phyloP scores from a whole-genome alignment of 176 grass and related monocot species.

The Panicum miliaceum region DNA sequence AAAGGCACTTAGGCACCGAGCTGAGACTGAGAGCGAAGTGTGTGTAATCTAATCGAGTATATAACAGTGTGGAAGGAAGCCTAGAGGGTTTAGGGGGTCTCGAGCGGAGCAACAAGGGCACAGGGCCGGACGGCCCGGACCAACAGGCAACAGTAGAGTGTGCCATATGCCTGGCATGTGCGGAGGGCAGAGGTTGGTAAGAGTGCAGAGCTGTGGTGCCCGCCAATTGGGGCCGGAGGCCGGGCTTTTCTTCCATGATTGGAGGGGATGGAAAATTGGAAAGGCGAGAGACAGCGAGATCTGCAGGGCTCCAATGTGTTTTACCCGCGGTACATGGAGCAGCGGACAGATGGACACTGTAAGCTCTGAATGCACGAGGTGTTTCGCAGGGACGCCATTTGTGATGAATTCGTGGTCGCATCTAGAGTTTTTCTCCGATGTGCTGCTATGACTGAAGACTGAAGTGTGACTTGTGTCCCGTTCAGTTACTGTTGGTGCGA shows the following conservation, averaged over 20 bases:
- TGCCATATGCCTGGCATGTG: constrained; percentile 35
- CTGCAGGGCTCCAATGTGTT: constrained; percentile 7
- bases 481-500: constrained; percentile 28
- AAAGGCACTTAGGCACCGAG: not conserved
- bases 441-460: not conserved
- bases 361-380: not conserved
- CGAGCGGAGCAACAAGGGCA: not conserved
- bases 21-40: not conserved
- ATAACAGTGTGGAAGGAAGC: not conserved
- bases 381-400: constrained; percentile 9
- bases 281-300: constrained; percentile 26
- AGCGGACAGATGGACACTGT: not conserved
- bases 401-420: not conserved
- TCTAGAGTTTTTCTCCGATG: not conserved
- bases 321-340: constrained; percentile 23
- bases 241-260: constrained; percentile 51
- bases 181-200: constrained; percentile 47
- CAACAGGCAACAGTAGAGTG: not conserved
- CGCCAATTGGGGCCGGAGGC: constrained; percentile 19
- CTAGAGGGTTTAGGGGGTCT: constrained; percentile 29
- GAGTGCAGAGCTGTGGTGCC: constrained; percentile 32
- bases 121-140: not conserved
- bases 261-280: not conserved
- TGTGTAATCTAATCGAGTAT: constrained; percentile 24
- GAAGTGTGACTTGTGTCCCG: not conserved